phyloP scores from a whole-genome alignment of 78 protist genomes.

The Dictyostelium purpureum region DNA sequence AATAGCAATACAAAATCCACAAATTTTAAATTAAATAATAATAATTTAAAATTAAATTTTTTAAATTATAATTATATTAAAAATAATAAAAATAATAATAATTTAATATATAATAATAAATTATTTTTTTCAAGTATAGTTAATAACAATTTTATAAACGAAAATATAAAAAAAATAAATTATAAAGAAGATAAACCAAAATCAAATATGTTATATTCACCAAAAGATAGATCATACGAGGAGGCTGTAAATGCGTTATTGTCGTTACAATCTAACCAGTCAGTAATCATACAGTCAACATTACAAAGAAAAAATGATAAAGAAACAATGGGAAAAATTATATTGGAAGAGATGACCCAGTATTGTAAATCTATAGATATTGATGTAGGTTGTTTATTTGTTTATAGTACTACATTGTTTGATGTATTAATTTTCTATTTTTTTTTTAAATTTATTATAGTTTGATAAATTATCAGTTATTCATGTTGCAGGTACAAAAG shows the following conservation, averaged over 20 bases:
- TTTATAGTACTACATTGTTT: background rate
- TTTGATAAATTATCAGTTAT: slow-evolving; percentile 35
- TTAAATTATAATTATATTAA: no score
- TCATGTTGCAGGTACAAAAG: slow-evolving; percentile 95
- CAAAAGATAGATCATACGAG: slow-evolving; percentile 9
- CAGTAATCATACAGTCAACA: background rate
- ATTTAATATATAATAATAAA: no score
- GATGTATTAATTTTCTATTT: background rate
- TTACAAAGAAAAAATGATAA: slow-evolving; percentile 18
- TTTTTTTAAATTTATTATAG: no score
- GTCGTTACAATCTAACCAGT: slow-evolving; percentile 43
- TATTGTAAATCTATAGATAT: slow-evolving; percentile 4
- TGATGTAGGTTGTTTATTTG: background rate
- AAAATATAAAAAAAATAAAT: no score
- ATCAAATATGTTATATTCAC: slow-evolving; percentile 17
- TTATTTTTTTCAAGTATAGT: no score
- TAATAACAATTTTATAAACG: no score
- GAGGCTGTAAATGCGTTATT: slow-evolving; percentile 39
- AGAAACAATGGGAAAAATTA: background rate
- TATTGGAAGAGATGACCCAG: slow-evolving; percentile 16
- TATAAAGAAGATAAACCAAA: background rate
- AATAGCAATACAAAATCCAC: no score
- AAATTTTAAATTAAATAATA: no score
- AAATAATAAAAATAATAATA: no score
- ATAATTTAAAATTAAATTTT: no score